Base-by-base conservation (phyloP, 768 basidiomycete species). In the Mycena venus region DNA sequence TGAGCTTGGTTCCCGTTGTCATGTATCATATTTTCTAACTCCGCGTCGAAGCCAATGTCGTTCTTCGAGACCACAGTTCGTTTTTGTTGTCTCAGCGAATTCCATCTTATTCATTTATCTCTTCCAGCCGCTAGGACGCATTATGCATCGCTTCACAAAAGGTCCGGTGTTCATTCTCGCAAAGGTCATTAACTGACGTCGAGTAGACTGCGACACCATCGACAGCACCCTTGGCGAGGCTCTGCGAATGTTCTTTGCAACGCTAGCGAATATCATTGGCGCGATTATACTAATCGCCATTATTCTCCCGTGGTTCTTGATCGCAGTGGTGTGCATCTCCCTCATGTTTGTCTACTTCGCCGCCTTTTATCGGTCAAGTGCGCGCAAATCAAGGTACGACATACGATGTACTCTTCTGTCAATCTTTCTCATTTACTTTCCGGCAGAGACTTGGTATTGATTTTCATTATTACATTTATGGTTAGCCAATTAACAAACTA, bases 101-200 rank as follows among this genome's bases (percentile, higher is more conserved):
- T 56, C n/a, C 27, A 53, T 23, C 66, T 74, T 69, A 69, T 69
- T 67, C 34, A 38, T n/a, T n/a, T 29, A 74, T 55, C 78, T 69
- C 32, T 68, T 69, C 21, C 77, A 92, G 88, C 95, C 95, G 8
- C 87, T 95, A 25, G 96, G 96, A 19, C 91, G 95, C 14, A 95
- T 98, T 74, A 93, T 96, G 90, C 96, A 96, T 81, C 91, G 96
- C 19, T 96, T 98, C 81, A 92, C 95, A 1, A 96, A 96, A 85
- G 92, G 92, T 88, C 79, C 75, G 68, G 68, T 15, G 12, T 23
- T 64, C 32, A 1, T 32, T 25, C 8, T 38, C 38, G 11, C 23
- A 17, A 34, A n/a, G 62, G 17, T 60, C 55, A 29, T 23, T 62
- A 23, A 42, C 49, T 80, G 64, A 67, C 44, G 72, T 38, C 74